Evolutionary conservation across 2,329 filamentous ascomycete species (phyloP), one percentile per base, ranked within the genome.

Genomic region (Peltaster fructicola): DNA sequence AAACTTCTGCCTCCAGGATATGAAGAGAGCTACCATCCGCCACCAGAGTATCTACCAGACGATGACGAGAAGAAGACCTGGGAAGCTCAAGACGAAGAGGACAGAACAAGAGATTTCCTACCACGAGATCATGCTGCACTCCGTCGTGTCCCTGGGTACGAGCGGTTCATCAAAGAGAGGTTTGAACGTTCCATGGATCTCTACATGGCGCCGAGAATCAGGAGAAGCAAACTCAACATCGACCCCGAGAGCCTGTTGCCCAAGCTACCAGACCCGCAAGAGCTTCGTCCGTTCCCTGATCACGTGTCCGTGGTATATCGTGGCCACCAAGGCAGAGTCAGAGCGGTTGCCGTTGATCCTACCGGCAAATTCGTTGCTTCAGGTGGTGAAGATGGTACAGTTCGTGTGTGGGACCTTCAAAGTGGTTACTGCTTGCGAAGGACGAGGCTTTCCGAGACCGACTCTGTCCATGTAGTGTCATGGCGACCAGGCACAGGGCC

Each of bases 151-250:
- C 88, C 90, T 24, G 90, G 77, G 9, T 98, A 92, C 47, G 78
- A 76, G 24, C 67, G 65, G 27, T 81, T 93, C 38, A 72, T 98
- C 48, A 92, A 93, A 52, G 88, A 98, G 53, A 75, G 84, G 38
- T 98, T 98, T 41, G 84, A 98, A 51, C 67, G 90, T 36, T 95
- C 82, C 49, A 59, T 98, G 38, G 90, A 98, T 53, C 65, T 98
- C 10, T 98, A 98, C 50, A 65, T 98, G 31, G 88, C 90, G 9
- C 88, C 90, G 22, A 68, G 88, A 44, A 72, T 98, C 29, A 72
- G 85, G 31, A 77, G 90, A 50, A 93, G 84, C 57, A 78, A 84
- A 51, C 68, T 98, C 44, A 92, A 95, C 54, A 95, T 98, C 44
- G 88, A 98, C 42, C 88, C 88, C 3, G 77, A 78, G 50, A 91